Conservation (phyloP, 768 basidiomycete genomes). For the Lactarius sp. region DNA sequence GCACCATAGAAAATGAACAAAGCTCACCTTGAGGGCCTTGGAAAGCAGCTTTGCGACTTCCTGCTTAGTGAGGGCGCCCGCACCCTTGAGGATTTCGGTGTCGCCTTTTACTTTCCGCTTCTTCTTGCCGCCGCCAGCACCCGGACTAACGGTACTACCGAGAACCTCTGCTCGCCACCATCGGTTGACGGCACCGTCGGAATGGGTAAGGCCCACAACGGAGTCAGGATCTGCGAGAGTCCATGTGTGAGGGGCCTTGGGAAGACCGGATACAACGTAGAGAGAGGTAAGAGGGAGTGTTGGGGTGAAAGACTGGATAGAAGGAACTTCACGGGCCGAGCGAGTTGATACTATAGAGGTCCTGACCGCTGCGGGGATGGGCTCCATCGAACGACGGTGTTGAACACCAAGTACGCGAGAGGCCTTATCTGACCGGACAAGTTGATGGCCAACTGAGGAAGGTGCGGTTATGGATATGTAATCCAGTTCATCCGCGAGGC, state of each 20-base stretch:
- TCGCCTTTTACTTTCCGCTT: conserved; percentile 63
- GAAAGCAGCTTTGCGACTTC: conserved; percentile 89
- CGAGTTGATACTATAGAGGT: conserved; percentile 75
- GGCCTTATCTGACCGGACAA: conserved; percentile 62
- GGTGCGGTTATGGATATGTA: conserved; percentile 52
- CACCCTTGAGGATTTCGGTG: conserved; percentile 62
- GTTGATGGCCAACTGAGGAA: conserved; percentile 31
- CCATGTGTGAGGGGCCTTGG: conserved; percentile 88
- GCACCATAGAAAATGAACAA: neutral
- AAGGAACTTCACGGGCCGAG: conserved; percentile 53
- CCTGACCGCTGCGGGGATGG: conserved; percentile 71
- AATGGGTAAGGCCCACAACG: conserved; percentile 74
- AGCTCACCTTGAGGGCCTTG: conserved; percentile 78
- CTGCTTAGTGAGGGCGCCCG: conserved; percentile 76
- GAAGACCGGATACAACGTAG: conserved; percentile 84
- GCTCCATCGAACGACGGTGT: conserved; percentile 78
- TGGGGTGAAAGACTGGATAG: conserved; percentile 58
- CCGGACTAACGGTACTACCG: conserved; percentile 81
- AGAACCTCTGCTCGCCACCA: conserved; percentile 93
- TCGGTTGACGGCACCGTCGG: conserved; percentile 77
- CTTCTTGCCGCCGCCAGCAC: conserved; percentile 68
- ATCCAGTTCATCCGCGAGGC: conserved; percentile 68
- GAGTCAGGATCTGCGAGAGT: conserved; percentile 82
- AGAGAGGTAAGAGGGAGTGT: conserved; percentile 75
- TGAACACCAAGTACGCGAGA: conserved; percentile 71